Percentiles rank a stretch among this genome's conserved stretches.
Conservation (phyloP, 495 filamentous ascomycete genomes). For the Neurospora intermedia region DNA sequence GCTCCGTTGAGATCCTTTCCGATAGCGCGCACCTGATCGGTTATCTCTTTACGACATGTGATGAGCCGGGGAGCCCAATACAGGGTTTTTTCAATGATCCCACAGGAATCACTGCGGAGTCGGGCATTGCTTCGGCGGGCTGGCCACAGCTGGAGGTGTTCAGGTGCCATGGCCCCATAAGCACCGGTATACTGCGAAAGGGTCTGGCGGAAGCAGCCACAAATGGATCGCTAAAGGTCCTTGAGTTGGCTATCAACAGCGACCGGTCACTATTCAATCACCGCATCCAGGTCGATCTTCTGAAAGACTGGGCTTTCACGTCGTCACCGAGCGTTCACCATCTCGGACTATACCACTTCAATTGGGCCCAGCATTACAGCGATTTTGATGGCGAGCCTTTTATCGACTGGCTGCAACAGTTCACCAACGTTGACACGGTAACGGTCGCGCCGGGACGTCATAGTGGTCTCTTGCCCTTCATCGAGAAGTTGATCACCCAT, state of each 20-base stretch:
- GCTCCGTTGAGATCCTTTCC: not conserved
- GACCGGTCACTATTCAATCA: not conserved
- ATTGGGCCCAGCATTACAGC: constrained; percentile 5
- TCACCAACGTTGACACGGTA: constrained; percentile 15
- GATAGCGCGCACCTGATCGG: not conserved
- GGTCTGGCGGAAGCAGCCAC: constrained; percentile 2
- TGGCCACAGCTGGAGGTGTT: constrained; percentile 14
- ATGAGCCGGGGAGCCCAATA: not conserved
- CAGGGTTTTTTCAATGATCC: not conserved
- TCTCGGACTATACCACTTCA: constrained; percentile 18
- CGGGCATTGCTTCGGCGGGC: not conserved
- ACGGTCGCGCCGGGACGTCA: constrained; percentile 9
- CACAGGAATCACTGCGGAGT: not conserved
- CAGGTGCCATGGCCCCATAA: constrained; percentile 4
- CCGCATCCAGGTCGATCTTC: not conserved
- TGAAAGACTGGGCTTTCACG: constrained; percentile 7
- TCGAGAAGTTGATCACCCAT: constrained; percentile 8
- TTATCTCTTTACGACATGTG: not conserved
- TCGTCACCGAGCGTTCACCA: constrained; percentile 7
- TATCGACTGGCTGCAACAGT: constrained; percentile 12
- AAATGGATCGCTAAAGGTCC: constrained; percentile 9
- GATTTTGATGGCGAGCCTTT: constrained; percentile 17
- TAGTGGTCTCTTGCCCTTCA: not conserved
- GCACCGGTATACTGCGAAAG: not conserved
- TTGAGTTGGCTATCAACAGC: constrained; percentile 9